A percentile compares a stretch with the other conserved stretches of the same genome.
Conservation (phyloP, 2,329 filamentous ascomycete genomes). For the Cladosporium sp. region DNA sequence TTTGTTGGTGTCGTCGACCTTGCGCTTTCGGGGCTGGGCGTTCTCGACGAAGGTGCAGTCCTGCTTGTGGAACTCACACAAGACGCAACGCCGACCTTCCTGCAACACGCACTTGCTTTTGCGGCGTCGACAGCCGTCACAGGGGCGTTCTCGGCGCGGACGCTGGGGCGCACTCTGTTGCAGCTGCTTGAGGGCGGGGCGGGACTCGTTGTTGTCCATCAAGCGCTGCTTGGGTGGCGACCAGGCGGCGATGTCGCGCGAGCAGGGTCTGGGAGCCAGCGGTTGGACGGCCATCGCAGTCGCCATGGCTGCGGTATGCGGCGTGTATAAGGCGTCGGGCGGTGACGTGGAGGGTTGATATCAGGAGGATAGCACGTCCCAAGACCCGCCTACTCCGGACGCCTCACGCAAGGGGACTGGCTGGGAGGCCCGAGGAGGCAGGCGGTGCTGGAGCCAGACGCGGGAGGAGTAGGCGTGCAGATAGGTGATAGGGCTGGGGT, state of each 20-base stretch:
- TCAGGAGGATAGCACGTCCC: slow-evolving; percentile 13
- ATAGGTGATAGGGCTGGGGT: slow-evolving; percentile 9
- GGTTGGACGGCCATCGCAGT: slow-evolving; percentile 44
- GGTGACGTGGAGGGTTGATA: slow-evolving; percentile 18
- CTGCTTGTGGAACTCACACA: slow-evolving; percentile 71
- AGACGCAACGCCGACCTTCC: slow-evolving; percentile 64
- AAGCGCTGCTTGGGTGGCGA: slow-evolving; percentile 33
- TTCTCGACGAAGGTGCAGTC: slow-evolving; percentile 74
- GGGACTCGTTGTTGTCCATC: slow-evolving; percentile 38
- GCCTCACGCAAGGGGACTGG: slow-evolving; percentile 12
- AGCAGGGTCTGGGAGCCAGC: slow-evolving; percentile 39
- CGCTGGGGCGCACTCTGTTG: slow-evolving; percentile 22
- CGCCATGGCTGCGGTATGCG: slow-evolving; percentile 33
- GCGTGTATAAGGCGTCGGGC: slow-evolving; percentile 10
- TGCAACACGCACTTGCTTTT: slow-evolving; percentile 73
- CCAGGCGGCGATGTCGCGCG: slow-evolving; percentile 42
- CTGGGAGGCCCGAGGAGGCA: not conserved
- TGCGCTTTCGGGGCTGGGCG: slow-evolving; percentile 72
- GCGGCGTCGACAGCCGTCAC: slow-evolving; percentile 67
- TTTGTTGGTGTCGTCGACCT: slow-evolving; percentile 52
- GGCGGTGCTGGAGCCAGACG: not conserved
- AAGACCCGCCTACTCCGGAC: slow-evolving; percentile 11
- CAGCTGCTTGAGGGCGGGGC: slow-evolving; percentile 31
- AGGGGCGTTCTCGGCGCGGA: slow-evolving; percentile 39
- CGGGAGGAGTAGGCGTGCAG: slow-evolving; percentile 8